These are phyloP conservation scores for Withania somnifera DNA, from an alignment of 305 asterid species.

Conservation along the genomic window DNA sequence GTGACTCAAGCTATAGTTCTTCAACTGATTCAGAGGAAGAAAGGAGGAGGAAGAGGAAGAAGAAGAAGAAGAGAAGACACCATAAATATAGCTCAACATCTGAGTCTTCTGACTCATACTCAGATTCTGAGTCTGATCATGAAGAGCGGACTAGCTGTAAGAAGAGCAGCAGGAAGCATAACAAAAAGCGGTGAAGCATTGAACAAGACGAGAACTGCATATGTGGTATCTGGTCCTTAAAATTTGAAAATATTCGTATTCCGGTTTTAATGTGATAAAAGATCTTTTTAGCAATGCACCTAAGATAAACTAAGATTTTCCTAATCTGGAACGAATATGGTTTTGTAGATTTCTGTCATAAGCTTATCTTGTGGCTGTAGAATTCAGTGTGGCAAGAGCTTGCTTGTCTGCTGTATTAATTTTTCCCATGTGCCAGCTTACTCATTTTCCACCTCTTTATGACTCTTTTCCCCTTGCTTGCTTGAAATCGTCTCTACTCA, in stretches of 20 bases:
- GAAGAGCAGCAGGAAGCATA: conserved; percentile 70
- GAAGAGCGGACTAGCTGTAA: conserved; percentile 57
- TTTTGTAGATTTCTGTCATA: background rate
- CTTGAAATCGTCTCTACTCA: background rate
- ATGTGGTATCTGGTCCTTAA: background rate
- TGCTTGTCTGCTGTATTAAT: background rate
- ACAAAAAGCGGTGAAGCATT: conserved; percentile 36
- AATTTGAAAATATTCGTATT: background rate
- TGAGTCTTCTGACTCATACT: conserved; percentile 65
- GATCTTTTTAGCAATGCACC: background rate
- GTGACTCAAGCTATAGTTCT: conserved; percentile 59
- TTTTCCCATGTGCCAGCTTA: background rate
- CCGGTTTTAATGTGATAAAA: background rate
- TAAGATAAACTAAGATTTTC: background rate
- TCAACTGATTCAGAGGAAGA: conserved; percentile 89
- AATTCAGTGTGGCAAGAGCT: background rate
- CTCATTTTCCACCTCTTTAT: background rate
- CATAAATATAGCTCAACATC: conserved; percentile 53
- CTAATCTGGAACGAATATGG: background rate
- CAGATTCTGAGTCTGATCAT: conserved; percentile 72
- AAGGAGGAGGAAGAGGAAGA: conserved; percentile 63
- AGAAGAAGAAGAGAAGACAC: conserved; percentile 57
- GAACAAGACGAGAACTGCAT: background rate
- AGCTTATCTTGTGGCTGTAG: background rate
- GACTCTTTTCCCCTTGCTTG: background rate